Conservation (phyloP, 2,329 filamentous ascomycete species). For the Alternaria rosae region DNA sequence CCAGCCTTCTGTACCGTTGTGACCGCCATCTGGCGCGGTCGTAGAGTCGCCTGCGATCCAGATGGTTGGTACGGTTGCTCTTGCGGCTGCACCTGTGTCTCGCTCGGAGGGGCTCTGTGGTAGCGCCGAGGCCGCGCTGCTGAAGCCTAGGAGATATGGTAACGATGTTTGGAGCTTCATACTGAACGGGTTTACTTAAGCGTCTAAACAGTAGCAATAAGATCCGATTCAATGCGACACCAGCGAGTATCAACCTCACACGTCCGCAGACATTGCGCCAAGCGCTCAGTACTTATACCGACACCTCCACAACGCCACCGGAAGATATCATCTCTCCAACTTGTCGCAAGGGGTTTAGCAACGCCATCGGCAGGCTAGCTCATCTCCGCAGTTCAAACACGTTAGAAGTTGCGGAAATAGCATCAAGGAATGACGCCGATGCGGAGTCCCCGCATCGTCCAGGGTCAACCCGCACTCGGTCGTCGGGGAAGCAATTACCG, state of each 20-base stretch:
- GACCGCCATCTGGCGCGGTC: conserved; percentile 59
- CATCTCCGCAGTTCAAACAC: background rate
- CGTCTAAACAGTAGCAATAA: background rate
- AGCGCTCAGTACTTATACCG: background rate
- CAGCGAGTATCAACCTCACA: too few species aligned
- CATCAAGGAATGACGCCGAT: background rate
- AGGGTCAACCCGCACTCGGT: background rate
- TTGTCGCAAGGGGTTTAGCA: conserved; percentile 1
- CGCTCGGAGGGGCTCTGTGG: background rate
- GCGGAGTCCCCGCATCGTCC: conserved; percentile 20
- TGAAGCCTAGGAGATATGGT: background rate
- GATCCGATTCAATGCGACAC: too few species aligned
- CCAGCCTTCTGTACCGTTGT: conserved; percentile 58
- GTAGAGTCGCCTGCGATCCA: conserved; percentile 66
- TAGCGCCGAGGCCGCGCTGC: background rate
- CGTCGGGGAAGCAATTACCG: conserved; percentile 10
- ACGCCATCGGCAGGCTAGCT: background rate
- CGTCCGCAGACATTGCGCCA: background rate
- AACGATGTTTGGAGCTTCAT: background rate
- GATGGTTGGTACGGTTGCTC: background rate
- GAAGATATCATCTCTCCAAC: background rate
- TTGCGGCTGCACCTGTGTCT: background rate
- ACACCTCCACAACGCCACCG: background rate
- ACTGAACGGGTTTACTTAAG: background rate
- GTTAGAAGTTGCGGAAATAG: background rate